Conservation (phyloP, 352 stramenopile genomes). For the Phytopythium chamaehyphon region DNA sequence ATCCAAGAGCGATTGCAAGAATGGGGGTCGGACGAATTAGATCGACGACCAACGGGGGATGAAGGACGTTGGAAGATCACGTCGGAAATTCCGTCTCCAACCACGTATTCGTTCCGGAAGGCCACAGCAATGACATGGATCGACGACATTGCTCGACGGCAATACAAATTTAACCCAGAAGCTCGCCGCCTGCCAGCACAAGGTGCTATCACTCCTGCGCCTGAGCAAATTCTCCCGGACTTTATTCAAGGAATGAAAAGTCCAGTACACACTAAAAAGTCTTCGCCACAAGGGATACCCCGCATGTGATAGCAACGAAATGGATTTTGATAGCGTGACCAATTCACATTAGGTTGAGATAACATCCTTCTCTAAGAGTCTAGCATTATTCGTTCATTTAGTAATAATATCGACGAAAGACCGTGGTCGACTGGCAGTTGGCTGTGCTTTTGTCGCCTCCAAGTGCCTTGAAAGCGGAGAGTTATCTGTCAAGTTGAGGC, state of each 20-base stretch:
- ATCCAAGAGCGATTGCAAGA: conserved; percentile 33
- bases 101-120: conserved; percentile 52
- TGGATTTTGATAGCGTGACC: neutral
- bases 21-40: conserved; percentile 30
- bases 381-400: conserved; percentile 9
- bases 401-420: conserved; percentile 46
- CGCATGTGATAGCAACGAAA: neutral
- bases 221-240: conserved; percentile 37
- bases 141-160: conserved; percentile 55
- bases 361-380: conserved; percentile 5
- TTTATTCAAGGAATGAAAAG: conserved; percentile 49
- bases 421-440: conserved; percentile 1
- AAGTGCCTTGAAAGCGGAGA: conserved; percentile 47
- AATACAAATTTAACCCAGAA: conserved; percentile 33
- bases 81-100: conserved; percentile 56
- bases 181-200: conserved; percentile 11
- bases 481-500: conserved; percentile 44
- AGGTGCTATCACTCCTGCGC: conserved; percentile 4
- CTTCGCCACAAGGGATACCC: neutral
- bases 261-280: conserved; percentile 23
- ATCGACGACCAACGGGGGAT: conserved; percentile 48
- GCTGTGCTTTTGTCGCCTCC: conserved; percentile 19
- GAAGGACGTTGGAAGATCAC: conserved; percentile 55
- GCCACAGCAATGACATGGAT: conserved; percentile 57
- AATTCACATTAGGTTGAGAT: neutral